phyloP scores from a whole-genome alignment of 1,284 basidiomycete genomes.

The Grifola frondosa region DNA sequence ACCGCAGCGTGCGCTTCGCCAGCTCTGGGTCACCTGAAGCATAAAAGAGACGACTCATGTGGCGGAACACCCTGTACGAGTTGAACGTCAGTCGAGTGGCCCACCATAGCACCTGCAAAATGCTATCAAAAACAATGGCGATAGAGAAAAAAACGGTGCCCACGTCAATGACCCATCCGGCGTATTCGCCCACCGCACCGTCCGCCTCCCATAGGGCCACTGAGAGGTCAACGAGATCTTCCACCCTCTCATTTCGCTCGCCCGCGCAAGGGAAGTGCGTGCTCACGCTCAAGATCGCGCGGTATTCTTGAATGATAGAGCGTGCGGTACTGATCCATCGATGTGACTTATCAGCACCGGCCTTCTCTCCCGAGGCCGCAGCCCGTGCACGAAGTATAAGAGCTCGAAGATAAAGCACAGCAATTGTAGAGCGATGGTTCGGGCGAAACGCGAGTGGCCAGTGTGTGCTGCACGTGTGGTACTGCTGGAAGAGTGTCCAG shows the following conservation, averaged over 20 bases:
- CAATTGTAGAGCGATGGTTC: constrained; percentile 67
- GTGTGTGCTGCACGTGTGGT: constrained; percentile 58
- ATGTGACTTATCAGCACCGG: constrained; percentile 35
- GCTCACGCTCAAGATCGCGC: constrained; percentile 60
- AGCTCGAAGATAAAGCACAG: constrained; percentile 70
- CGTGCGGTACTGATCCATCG: constrained; percentile 67
- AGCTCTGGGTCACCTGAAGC: constrained; percentile 63
- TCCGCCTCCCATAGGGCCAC: constrained; percentile 80
- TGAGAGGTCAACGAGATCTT: constrained; percentile 81
- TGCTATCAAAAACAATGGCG: constrained; percentile 8
- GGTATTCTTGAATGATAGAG: constrained; percentile 67
- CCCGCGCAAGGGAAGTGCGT: constrained; percentile 86
- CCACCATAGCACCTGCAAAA: constrained; percentile 80
- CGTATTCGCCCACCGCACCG: constrained; percentile 57
- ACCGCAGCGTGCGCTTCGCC: constrained; percentile 72
- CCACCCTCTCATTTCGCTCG: constrained; percentile 75
- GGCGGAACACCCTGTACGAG: constrained; percentile 78
- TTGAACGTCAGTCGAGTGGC: constrained; percentile 90
- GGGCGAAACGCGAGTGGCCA: constrained; percentile 80
- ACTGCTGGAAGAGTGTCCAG: constrained; percentile 64
- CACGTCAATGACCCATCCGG: constrained; percentile 75
- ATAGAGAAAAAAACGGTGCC: constrained; percentile 27
- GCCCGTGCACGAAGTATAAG: constrained; percentile 52
- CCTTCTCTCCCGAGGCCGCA: constrained; percentile 18
- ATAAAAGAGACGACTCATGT: constrained; percentile 74